These are phyloP conservation scores for Tulasnella sp. DNA, from an alignment of 768 basidiomycete genomes.

Conservation along the genomic window DNA sequence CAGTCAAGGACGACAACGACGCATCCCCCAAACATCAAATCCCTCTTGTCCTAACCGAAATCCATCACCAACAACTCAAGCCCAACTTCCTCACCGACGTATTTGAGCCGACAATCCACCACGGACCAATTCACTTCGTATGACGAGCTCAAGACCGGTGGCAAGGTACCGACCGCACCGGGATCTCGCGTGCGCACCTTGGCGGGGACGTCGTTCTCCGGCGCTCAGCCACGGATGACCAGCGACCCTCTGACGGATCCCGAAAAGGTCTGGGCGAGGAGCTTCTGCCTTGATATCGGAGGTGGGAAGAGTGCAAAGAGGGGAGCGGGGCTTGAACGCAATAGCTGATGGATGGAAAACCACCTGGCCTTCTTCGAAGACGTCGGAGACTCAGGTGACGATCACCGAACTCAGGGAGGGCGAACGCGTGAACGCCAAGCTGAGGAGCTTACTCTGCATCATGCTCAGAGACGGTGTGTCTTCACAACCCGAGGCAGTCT, in stretches of 20 bases:
- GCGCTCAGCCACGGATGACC: slow-evolving; percentile 25
- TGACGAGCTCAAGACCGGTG: background rate
- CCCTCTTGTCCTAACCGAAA: background rate
- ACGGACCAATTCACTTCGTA: background rate
- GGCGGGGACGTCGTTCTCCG: slow-evolving; percentile 24
- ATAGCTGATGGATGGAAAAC: background rate
- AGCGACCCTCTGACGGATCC: background rate
- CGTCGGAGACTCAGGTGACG: background rate
- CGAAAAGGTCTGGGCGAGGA: background rate
- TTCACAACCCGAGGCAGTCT: background rate
- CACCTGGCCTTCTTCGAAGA: no score
- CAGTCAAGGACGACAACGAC: slow-evolving; percentile 25
- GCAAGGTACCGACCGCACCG: background rate
- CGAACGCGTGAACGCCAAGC: slow-evolving; percentile 46
- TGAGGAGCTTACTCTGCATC: slow-evolving; percentile 57
- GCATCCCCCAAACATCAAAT: slow-evolving; percentile 14
- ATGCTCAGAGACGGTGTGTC: slow-evolving; percentile 47
- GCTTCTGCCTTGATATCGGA: background rate
- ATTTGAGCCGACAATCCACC: background rate
- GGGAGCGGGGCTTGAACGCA: background rate
- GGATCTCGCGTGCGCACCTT: slow-evolving; percentile 14
- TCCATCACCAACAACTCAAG: background rate
- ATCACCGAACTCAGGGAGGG: slow-evolving; percentile 36
- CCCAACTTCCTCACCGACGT: background rate
- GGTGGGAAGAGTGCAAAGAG: background rate